These are phyloP conservation scores for Cucurbita ficifolia DNA, from an alignment of 306 rosid species.

Conservation along the genomic window DNA sequence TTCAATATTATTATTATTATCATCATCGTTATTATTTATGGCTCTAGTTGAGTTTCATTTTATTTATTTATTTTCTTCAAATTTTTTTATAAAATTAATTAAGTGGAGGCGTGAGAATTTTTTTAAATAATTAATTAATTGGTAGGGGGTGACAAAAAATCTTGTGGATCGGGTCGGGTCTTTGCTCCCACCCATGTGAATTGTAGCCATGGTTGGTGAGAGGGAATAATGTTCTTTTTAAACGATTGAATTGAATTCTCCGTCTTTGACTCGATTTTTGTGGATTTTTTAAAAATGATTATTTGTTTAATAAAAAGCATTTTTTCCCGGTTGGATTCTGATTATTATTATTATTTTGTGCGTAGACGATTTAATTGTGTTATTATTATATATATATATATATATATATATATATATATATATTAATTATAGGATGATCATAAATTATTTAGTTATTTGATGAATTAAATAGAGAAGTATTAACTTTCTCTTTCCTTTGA, in stretches of 20 bases:
- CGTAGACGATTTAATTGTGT: background rate
- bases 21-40: no score
- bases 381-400: no score
- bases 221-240: background rate
- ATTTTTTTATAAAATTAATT: no score
- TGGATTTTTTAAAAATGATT: background rate
- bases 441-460: background rate
- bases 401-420: no score
- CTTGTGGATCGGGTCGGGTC: background rate
- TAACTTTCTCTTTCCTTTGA: background rate
- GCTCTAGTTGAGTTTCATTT: no score
- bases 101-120: no score
- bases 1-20: no score
- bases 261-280: background rate
- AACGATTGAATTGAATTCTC: background rate
- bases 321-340: background rate
- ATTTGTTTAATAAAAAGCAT: no score
- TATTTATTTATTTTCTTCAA: no score
- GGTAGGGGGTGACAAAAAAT: background rate
- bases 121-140: no score
- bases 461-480: background rate
- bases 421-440: background rate
- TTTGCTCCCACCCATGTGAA: background rate
- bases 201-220: background rate
- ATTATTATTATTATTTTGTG: no score